Evolutionary conservation across 2,329 filamentous ascomycete genomes (phyloP), one percentile per base, ranked within the genome.

Genomic region (Diaporthe nobilis): DNA sequence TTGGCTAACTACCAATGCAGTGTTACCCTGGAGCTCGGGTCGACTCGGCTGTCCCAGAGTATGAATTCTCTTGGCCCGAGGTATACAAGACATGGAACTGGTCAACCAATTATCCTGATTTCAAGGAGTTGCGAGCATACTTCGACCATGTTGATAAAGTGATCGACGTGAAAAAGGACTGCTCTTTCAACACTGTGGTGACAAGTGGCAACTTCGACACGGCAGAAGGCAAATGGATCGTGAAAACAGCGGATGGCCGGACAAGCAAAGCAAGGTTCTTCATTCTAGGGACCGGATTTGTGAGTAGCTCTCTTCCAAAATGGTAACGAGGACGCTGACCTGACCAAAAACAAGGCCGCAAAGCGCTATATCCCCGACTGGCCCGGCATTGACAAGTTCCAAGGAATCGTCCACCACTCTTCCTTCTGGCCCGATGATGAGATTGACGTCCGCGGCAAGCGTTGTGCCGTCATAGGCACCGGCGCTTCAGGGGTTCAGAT

Each of bases 401-500:
- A 90, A 74, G 92, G 92, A 28, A 81, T 86, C 22, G 86, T 92
- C 17, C 87, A 91, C 78, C 91, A 92, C 80, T 89, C 90, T 0
- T 90, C 89, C 1, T 89, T 89, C 81, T 92, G 91, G 91, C 90
- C 91, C 1, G 85, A 90, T 10, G 83, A 87, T 5, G 85, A 88
- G 7, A 85, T 93, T n/a, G 85, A 89, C 71, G 86, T 91, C 39
- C 86, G 86, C 57, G 87, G 87, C 63, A 93, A 93, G 81, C 86
- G 88, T 25, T 88, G 90, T 70, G 92, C 88, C 22, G 87, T 93
- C 74, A 89, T 94, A 47, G 92, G 92, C 17, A 93, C 91, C 0
- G 92, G 92, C 1, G 90, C 91, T 0, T 90, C 90, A 0, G 92
- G 92, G 1, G 88, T 93, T 1, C 92, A 94, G 78, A 88, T 92